Evolutionary conservation across 306 rosid species (phyloP).

Genomic region (Astragalus glycyphyllos): DNA sequence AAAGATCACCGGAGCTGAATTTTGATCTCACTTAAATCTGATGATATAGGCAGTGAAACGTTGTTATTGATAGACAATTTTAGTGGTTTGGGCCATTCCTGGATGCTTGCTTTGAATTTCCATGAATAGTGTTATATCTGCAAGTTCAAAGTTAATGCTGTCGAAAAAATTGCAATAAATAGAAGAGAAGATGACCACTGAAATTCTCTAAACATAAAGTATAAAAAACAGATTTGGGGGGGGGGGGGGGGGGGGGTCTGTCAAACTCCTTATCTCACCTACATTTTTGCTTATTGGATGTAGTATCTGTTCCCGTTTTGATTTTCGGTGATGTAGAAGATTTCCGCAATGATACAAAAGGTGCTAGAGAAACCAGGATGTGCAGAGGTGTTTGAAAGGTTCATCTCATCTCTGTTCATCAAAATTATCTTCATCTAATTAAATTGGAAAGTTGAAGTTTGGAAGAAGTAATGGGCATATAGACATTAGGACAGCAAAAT

Average conservation of each 20-base stretch:
- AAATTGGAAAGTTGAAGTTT: slow-evolving; percentile 34
- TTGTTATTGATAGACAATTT: background rate
- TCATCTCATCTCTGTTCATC: slow-evolving; percentile 34
- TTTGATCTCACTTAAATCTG: slow-evolving; percentile 24
- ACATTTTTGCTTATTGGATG: background rate
- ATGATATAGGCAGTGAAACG: background rate
- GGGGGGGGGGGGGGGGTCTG: background rate
- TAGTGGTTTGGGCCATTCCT: background rate
- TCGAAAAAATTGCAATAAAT: background rate
- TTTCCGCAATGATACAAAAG: background rate
- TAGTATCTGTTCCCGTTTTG: background rate
- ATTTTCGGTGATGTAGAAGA: background rate
- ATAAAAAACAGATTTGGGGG: background rate
- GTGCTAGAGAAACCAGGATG: slow-evolving; percentile 27
- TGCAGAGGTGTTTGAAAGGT: slow-evolving; percentile 28
- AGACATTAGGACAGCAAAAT: background rate
- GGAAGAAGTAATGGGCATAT: slow-evolving; percentile 14
- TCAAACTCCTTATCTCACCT: background rate
- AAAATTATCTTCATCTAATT: slow-evolving; percentile 22
- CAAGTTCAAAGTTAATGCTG: background rate
- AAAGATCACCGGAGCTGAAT: slow-evolving; percentile 12
- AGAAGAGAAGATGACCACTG: background rate
- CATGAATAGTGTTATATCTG: background rate
- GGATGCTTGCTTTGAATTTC: background rate
- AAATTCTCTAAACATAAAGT: background rate